phyloP scores from a whole-genome alignment of 352 stramenopile species.

The Globisporangium uncinulatum region DNA sequence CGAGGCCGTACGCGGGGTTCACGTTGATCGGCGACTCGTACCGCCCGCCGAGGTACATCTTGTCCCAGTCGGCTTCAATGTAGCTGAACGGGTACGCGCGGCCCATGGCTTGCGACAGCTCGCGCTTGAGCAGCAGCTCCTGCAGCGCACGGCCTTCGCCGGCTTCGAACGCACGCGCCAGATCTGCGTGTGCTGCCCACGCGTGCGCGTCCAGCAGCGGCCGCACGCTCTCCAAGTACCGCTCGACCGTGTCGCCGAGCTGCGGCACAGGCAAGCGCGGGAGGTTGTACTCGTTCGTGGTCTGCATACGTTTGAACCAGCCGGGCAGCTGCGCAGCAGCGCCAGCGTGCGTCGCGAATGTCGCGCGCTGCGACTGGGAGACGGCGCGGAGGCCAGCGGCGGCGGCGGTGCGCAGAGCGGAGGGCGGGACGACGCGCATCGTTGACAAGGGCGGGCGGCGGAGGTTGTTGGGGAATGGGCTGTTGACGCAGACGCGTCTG shows the following conservation, averaged over 20 bases:
- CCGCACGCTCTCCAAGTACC: constrained; percentile 76
- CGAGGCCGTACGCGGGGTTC: constrained; percentile 84
- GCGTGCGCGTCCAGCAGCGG: constrained; percentile 66
- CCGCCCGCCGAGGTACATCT: constrained; percentile 88
- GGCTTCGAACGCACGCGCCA: constrained; percentile 52
- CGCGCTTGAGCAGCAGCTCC: constrained; percentile 56
- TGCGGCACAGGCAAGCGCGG: constrained; percentile 83
- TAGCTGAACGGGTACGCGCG: constrained; percentile 90
- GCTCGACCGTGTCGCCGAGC: constrained; percentile 85
- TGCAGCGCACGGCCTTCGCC: constrained; percentile 53
- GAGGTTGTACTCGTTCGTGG: constrained; percentile 75
- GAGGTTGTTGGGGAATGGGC: not conserved
- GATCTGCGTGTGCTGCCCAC: constrained; percentile 58
- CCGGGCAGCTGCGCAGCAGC: constrained; percentile 25
- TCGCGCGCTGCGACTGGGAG: constrained; percentile 2
- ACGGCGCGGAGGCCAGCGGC: not conserved
- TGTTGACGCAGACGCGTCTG: not conserved
- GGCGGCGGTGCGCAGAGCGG: not conserved
- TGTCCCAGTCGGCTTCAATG: constrained; percentile 90
- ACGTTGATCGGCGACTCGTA: constrained; percentile 90
- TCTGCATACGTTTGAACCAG: constrained; percentile 72
- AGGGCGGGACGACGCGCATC: constrained; percentile 2
- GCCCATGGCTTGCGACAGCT: constrained; percentile 70
- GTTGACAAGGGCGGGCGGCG: not conserved
- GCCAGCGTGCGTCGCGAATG: constrained; percentile 19